Base-by-base conservation (phyloP, 2,329 filamentous ascomycete species). In the Pezicula carpinea region DNA sequence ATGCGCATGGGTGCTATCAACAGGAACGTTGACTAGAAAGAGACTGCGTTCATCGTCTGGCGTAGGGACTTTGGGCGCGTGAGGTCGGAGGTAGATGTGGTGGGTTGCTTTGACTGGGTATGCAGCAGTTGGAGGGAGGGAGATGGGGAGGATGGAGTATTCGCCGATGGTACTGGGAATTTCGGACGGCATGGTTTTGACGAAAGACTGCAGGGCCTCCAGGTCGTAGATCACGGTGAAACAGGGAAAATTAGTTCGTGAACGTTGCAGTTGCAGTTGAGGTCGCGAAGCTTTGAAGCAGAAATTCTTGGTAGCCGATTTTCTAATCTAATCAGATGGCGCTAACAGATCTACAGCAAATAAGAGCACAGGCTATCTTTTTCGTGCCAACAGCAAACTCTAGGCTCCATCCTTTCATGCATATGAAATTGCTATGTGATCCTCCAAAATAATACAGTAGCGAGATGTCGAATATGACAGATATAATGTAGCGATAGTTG, bases 21-120 rank as follows among this genome's bases (percentile, higher is more conserved):
- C 75, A 6, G 93, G 93, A 1, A 95, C 71, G 60, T 99, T 97
- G 53, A 91, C 87, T n/a, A 95, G 64, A 68, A 96, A 99, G 15
- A 99, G 76, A 51, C 87, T 90, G 57, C 91, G 83, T 14, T 80
- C 72, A 58, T 92, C 86, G 65, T 87, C 78, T 46, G 78, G 74
- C 6, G 85, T 86, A 13, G 87, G 82, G 34, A 87, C 77, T 68
- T 86, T 89, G 51, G 92, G 90, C 39, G 83, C 77, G 67, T 97
- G 91, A 46, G 82, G 82, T 55, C 89, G 88, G 46, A 97, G 70
- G 70, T 96, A 96, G 59, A 97, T 73, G 68, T 91, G 89, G 70
- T 97, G 93, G 42, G 80, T 80, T 48, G 82, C 76, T 36, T 76
- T 67, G 35, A 74, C 68, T 19, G 82, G 77, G 49, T 77, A 87